Base-by-base conservation (phyloP, 768 basidiomycete genomes). In the Erythrobasidium yunnanense region DNA sequence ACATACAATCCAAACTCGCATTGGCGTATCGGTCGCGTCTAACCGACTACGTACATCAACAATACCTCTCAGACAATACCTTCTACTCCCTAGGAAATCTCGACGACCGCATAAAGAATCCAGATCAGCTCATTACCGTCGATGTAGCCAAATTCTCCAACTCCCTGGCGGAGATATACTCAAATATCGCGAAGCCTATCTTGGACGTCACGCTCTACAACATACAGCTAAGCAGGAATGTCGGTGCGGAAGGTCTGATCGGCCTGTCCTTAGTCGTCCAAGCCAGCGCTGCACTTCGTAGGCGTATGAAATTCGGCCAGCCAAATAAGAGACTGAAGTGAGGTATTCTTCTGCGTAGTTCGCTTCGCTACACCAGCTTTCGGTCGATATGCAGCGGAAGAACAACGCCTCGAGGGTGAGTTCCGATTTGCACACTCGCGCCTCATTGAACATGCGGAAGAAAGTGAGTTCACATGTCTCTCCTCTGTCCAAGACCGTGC, bases 81-180 rank as follows among this genome's bases (percentile, higher is more conserved):
- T 99, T 91, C 76, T 99, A 99, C 75, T 93, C 95, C 75, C 76
- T 99, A 17, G 84, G 90, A 86, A 71, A 67, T 84, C 60, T 77
- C 30, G 49, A 57, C 73, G 93, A 96, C 74, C 81, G 93, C 54
- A 90, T 96, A 54, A 90, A 90, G 80, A 95, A 96, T 71, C 87
- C 89, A 17, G 91, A 96, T 75, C 90, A 95, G 87, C 90, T 91
- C 86, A 88, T 95, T 56, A 93, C 90, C 1, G 85, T 92, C 66
- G 93, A 97, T 75, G 90, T 96, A 52, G 88, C 92, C 74, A 86
- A 86, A 57, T 97, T 95, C 77, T 88, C 89, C 15, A 82, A 81
- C 3, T 86, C 89, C 73, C 81, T 97, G 4, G 90, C 93, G 13
- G 89, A 89, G 18, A 91, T 97, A 34, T 97, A 96, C 76, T 83